Conservation (phyloP, 2,329 filamentous ascomycete genomes). For the Talaromyces funiculosus region DNA sequence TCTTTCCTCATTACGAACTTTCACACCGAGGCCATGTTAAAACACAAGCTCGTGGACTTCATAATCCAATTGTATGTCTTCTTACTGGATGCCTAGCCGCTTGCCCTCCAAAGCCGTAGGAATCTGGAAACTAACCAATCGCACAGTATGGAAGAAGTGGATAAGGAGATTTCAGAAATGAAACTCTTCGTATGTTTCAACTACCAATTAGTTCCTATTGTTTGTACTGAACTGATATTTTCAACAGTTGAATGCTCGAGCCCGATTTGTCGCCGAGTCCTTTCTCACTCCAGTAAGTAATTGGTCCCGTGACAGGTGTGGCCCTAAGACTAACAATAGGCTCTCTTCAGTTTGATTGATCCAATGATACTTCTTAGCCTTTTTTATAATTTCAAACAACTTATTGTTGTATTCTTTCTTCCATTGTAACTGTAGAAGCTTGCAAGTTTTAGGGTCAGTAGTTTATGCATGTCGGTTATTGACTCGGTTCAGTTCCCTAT, state of each 20-base stretch:
- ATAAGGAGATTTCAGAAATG: conserved; percentile 99
- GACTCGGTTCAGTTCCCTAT: neutral
- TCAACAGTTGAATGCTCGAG: conserved; percentile 80
- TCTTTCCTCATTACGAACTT: conserved; percentile 98
- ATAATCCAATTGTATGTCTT: conserved; percentile 72
- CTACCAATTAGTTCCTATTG: neutral
- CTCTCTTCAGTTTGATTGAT: conserved; percentile 18
- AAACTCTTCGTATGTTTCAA: conserved; percentile 81
- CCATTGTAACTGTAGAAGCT: neutral
- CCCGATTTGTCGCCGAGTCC: conserved; percentile 95
- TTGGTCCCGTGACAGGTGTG: neutral
- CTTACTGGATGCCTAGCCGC: neutral
- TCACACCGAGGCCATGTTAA: conserved; percentile 97
- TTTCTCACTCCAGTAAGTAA: conserved; percentile 84
- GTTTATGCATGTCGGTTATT: neutral
- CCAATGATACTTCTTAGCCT: neutral
- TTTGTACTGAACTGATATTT: neutral
- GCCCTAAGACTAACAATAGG: conserved; percentile 8
- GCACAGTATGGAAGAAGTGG: conserved; percentile 83
- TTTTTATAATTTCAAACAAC: neutral
- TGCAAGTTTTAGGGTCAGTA: neutral
- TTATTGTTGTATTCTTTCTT: neutral
- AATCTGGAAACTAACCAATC: neutral
- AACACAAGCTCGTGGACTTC: conserved; percentile 98
- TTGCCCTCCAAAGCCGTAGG: neutral